A percentile compares a stretch with the other conserved stretches of the same genome.
These are phyloP conservation scores for Colletotrichum sojae DNA, from an alignment of 2,329 filamentous ascomycete genomes.

Conservation along the genomic window DNA sequence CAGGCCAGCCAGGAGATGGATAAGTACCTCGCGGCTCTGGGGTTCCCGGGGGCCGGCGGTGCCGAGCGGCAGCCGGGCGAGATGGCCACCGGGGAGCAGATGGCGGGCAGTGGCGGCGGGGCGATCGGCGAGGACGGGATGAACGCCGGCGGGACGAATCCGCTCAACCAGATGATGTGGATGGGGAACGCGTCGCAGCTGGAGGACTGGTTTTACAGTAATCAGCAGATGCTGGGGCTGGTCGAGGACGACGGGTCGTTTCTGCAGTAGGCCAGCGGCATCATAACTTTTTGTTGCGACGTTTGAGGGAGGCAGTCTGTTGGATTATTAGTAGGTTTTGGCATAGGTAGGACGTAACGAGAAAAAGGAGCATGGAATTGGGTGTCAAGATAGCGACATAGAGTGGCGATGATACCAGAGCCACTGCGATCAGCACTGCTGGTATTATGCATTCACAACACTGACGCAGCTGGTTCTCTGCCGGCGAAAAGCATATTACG, in stretches of 20 bases:
- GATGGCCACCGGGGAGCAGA: neutral
- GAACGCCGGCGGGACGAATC: constrained; percentile 32
- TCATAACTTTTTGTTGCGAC: neutral
- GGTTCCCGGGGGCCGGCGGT: constrained; percentile 51
- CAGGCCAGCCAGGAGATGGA: constrained; percentile 59
- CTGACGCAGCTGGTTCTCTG: neutral
- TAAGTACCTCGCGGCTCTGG: constrained; percentile 66
- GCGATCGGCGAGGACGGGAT: constrained; percentile 9
- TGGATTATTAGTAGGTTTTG: too few relatives aligned
- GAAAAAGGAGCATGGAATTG: too few relatives aligned
- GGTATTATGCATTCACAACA: neutral
- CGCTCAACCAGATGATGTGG: constrained; percentile 49
- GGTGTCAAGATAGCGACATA: too few relatives aligned
- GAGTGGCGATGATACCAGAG: too few relatives aligned
- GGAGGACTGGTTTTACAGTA: constrained; percentile 56
- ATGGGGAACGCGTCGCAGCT: constrained; percentile 55
- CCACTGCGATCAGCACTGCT: too few relatives aligned
- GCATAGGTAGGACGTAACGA: too few relatives aligned
- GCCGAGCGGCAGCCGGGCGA: constrained; percentile 36
- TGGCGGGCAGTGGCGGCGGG: neutral
- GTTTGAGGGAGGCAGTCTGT: too few relatives aligned
- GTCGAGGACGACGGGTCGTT: constrained; percentile 46
- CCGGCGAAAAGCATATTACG: too few relatives aligned
- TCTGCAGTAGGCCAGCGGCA: constrained; percentile 1
- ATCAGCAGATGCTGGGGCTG: constrained; percentile 54